Evolutionary conservation across 768 basidiomycete species (phyloP), one percentile per base, ranked within the genome.

Genomic region (Trametes cinnabarina): DNA sequence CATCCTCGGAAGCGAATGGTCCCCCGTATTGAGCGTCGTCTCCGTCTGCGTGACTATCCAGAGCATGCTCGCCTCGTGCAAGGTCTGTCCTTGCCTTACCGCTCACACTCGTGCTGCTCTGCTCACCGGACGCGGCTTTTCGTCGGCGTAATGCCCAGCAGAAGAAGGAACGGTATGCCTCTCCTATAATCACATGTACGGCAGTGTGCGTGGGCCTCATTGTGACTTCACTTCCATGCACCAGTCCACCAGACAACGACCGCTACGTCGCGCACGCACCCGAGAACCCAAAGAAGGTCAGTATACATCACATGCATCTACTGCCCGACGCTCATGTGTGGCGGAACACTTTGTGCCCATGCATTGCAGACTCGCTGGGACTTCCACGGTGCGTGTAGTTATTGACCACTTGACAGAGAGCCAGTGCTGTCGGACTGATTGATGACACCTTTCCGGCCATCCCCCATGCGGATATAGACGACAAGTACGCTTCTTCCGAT

Each of bases 41-140:
- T 82, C 90, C 2, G 84, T 94, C 41, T 93, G 90, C 66, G 82
- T 93, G 17, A 94, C 92, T 3, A 73, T 95, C 46, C 93, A 94
- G 74, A 91, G 89, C 66, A 95, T 95, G 93, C 79, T 95, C 56
- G 93, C 91, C 22, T 92, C 89, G 7, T 92, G 90, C 83, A 94
- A 91, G 85, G 92, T 89, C 37, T 19, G 73, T 52, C 61, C 44
- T 62, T 57, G 44, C n/a, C 35, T 43, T 15, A 41, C 37, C 14
- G n/a, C 37, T n/a, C 37, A n/a, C 37, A 8, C 17, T 15, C 17
- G 37, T 39, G 10, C 15, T 39, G 9, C 11, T 15, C 37, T 5
- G 37, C 14, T 39, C n/a, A 15, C 14, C 3, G 11, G 5, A 15
- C 37, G 37, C 37, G 14, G 37, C n/a, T 8, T 15, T 15, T 10